Percentiles rank a stretch among this genome's conserved stretches.
Conservation (phyloP, 176 grass and related monocot species). For the Ensete ventricosum region DNA sequence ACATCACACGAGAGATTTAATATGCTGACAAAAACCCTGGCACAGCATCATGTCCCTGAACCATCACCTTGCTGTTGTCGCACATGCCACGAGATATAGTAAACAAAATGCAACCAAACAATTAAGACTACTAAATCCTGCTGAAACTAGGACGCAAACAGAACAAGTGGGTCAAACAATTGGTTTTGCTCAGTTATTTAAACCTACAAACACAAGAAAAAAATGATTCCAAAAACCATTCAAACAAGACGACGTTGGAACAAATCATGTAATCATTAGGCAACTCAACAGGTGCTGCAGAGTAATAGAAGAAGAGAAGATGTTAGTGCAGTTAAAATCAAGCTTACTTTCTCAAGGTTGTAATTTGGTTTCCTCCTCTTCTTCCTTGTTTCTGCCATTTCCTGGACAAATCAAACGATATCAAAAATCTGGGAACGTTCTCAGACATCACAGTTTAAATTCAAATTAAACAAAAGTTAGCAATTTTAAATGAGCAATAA, state of each 20-base stretch:
- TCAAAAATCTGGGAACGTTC: neutral
- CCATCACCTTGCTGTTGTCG: no score
- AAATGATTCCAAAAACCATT: neutral
- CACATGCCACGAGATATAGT: no score
- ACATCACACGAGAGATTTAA: no score
- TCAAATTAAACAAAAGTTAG: neutral
- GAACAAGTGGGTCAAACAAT: no score
- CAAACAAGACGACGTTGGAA: neutral
- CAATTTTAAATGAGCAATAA: neutral
- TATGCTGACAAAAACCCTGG: no score
- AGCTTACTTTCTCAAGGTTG: constrained; percentile 4
- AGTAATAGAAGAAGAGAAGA: neutral
- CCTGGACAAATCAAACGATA: neutral
- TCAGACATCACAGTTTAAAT: neutral
- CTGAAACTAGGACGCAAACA: no score
- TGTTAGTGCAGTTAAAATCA: neutral
- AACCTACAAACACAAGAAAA: no score
- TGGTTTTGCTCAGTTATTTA: no score
- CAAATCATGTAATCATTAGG: neutral
- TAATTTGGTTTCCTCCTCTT: constrained; percentile 17
- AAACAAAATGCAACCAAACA: no score
- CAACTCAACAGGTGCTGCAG: neutral
- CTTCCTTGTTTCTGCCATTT: constrained; percentile 7
- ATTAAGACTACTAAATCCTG: no score
- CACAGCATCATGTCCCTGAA: no score